Conservation (phyloP, 1,284 basidiomycete genomes). For the Farysia itapuensis region DNA sequence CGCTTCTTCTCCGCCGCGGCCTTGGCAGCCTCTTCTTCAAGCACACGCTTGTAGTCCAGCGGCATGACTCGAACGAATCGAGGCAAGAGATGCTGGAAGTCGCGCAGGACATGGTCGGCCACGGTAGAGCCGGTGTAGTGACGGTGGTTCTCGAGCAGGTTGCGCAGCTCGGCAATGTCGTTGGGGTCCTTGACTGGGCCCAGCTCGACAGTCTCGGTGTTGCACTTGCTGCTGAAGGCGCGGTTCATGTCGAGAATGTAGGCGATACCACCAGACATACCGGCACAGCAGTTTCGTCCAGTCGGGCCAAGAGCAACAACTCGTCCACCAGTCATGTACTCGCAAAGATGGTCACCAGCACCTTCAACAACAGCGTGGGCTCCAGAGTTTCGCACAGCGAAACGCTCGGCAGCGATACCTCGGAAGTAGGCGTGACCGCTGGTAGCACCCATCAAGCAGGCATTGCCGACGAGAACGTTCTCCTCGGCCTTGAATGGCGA, state of each 20-base stretch:
- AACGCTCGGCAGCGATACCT: constrained; percentile 54
- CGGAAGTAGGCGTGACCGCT: constrained; percentile 52
- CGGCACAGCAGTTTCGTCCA: constrained; percentile 50
- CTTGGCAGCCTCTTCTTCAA: constrained; percentile 57
- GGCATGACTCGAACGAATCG: constrained; percentile 58
- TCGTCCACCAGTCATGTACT: constrained; percentile 54
- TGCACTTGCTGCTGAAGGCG: constrained; percentile 52
- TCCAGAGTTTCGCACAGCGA: constrained; percentile 57
- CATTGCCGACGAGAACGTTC: constrained; percentile 54
- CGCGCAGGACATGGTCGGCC: constrained; percentile 53
- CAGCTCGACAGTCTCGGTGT: constrained; percentile 56
- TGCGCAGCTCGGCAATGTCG: constrained; percentile 57
- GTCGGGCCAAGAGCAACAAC: constrained; percentile 49
- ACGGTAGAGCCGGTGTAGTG: constrained; percentile 56
- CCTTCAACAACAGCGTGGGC: constrained; percentile 56
- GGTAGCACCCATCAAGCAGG: constrained; percentile 44
- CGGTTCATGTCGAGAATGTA: constrained; percentile 57
- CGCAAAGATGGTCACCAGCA: constrained; percentile 48
- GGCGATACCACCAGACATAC: constrained; percentile 54
- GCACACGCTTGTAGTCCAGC: constrained; percentile 55
- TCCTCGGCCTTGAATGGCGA: constrained; percentile 57
- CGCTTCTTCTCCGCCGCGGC: constrained; percentile 58
- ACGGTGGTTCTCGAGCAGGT: constrained; percentile 57
- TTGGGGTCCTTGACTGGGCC: constrained; percentile 52
- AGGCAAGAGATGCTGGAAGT: constrained; percentile 55